Base-by-base conservation (phyloP, 2,329 filamentous ascomycete genomes). In the Colletotrichum acutatum region DNA sequence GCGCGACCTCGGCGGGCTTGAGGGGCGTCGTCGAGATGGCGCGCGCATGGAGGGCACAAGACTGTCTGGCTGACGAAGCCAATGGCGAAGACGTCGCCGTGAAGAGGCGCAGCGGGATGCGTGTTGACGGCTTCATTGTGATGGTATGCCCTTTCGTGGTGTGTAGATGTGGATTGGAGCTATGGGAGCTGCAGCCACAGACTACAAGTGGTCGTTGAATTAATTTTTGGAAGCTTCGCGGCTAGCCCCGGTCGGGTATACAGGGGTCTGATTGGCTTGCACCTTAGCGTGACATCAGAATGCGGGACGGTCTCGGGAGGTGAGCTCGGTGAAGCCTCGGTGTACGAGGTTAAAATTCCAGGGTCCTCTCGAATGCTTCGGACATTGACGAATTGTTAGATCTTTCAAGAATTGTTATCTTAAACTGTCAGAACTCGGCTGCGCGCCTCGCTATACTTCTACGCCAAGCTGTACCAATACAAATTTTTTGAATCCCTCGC, bases 1-100 rank as follows among this genome's bases (percentile, higher is more conserved):
- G 85, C 32, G 84, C 84, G 72, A 89, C 87, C 75, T 85, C 83
- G 61, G 88, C 88, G 26, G 83, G 76, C 68, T 81, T 79, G 30
- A 74, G 46, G 24, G 70, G 65, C 19, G 74, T 71, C 52, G 69
- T 74, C 3, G 82, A 82, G 66, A 76, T 78, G 76, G 75, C 78
- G 79, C 68, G 72, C 62, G 76, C 75, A 70, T 77, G 73, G 56
- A 77, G 72, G 58, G 62, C 79, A 77, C 75, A 72, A 4, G 80
- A 71, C 12, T 80, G 78, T 67, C 76, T 46, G 49, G 74, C 34
- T 32, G 71, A 34, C n/a, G 74, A 79, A 19, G 80, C 75, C 66
- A 79, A 78, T 59, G 82, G 78, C 58, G 82, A 60, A 49, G 61
- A 49, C 30, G 32, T 26, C 26, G 32, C 32, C 16, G 64, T 28